Evolutionary conservation across 169 alveolate genomes (phyloP), one percentile per base, ranked within the genome.

Genomic region (Eimeria necatrix): DNA sequence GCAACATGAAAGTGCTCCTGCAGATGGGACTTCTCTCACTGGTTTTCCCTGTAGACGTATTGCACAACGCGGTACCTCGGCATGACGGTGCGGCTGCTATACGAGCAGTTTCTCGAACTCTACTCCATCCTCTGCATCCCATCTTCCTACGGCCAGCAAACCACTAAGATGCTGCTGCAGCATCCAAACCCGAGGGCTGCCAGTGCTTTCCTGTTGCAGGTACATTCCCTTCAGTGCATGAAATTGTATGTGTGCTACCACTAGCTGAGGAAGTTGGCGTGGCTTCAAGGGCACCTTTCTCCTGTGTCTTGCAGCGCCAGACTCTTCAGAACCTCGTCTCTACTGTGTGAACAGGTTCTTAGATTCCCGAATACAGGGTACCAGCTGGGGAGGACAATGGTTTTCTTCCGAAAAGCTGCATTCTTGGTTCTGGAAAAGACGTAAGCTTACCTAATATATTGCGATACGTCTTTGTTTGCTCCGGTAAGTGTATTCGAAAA

Each of bases 361-460:
- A 70, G 64, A 49, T 70, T 93, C 48, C 90, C 94, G 4, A 59
- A 56, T 41, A 70, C 96, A 14, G 96, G 78, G 48, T 93, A 85
- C 56, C 96, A 93, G 60, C 91, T 93, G 60, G 96, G 96, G 8
- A 73, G 60, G 91, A 32, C 96, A 0, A 70, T 84, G 60, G 71
- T 93, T 32, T 93, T 93, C 80, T 86, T 93, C 68, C 91, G 92
- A 68, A 83, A 87, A 61, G 74, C 87, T 9, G 85, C 96, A 0
- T 78, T 93, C 59, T n/a, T 87, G 6, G 49, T 78, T 24, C 89
- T 93, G 52, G 96, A 93, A 20, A 85, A 76, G 73, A 56, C 53
- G 96, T 93, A 60, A 51, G 92, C 24, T 9, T 51, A 18, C 18
- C 2, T 16, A 16, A 16, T 4, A 4, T 16, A 59, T 32, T 32